Base-by-base conservation (phyloP, 495 filamentous ascomycete species). In the Podospora tetraspora region DNA sequence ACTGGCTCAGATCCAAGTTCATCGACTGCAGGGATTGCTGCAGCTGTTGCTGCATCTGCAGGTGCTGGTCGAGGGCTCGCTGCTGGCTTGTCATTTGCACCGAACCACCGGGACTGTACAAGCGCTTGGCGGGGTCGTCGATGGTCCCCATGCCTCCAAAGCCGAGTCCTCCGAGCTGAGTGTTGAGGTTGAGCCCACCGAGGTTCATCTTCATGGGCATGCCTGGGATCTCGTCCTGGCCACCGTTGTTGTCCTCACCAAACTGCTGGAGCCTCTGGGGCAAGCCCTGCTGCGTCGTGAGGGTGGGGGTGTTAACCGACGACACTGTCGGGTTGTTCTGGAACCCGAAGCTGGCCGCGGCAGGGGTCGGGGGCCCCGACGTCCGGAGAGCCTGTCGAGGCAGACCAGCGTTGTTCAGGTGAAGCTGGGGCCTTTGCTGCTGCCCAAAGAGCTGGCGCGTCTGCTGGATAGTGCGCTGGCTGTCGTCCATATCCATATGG, bases 301-400 rank as follows among this genome's bases (percentile, higher is more conserved):
- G 81, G 12, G 94, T 96, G 0, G 94, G 95, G 3, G 93, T 97
- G 74, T 98, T 98, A 64, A 97, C 94, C 43, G 94, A 97, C 12
- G 95, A 97, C n/a, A 98, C 92, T 0, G 93, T 98, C 25, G 95
- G 95, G 74, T 98, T 98, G 75, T 96, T 92, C 75, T 94, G 91
- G 76, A 96, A 89, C 29, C 87, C 85, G 71, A 91, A 89, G 67
- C 83, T 85, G 25, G 87, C 85, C 30, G 90, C 85, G 19, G 92
- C 88, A 1, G 95, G 95, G 12, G 95, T 98, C 21, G 91, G 86
- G 3, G 96, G 95, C 72, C 91, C 90, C 7, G 94, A 95, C 10
- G 87, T 88, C 64, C 91, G 90, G 69, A 97, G 88, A 13, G 91
- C 92, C 77, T 94, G 92, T 71, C 92, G 91, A 66, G 85, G 82